Evolutionary conservation across 805 yeast genomes (phyloP).

Genomic region (Yarrowia sp.): DNA sequence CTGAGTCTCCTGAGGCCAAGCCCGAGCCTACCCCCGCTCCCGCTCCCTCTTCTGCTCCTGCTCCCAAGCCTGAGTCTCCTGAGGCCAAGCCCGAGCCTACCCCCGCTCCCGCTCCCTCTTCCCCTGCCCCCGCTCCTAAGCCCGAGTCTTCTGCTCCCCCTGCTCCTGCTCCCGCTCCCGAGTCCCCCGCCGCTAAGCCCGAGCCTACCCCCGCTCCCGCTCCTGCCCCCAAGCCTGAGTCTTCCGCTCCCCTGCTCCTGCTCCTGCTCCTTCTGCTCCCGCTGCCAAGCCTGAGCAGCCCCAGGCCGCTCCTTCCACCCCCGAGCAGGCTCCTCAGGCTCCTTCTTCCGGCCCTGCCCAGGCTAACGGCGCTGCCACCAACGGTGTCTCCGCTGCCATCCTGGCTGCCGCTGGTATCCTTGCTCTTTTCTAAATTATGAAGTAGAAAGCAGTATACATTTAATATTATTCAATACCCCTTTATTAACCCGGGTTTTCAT

Average conservation of each 20-base stretch:
- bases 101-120: conserved; percentile 10
- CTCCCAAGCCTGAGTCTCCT: conserved; percentile 29
- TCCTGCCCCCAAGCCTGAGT: conserved; percentile 7
- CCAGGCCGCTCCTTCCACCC: conserved; percentile 7
- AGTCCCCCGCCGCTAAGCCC: conserved; percentile 25
- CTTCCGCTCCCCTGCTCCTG: conserved; percentile 25
- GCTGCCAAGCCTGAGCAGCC: conserved; percentile 13
- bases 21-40: not conserved
- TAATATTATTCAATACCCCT: conserved; percentile 20
- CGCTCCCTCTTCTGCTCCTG: conserved; percentile 17
- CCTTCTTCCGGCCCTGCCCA: conserved; percentile 18
- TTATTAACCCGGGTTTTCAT: conserved; percentile 10
- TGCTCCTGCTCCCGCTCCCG: conserved; percentile 26
- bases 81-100: conserved; percentile 18
- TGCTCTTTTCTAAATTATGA: conserved; percentile 13
- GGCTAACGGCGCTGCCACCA: conserved; percentile 17
- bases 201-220: conserved; percentile 14
- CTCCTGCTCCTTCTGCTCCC: not conserved
- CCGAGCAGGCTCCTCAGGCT: conserved; percentile 22
- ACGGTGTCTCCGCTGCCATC: conserved; percentile 11
- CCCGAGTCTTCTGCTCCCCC: conserved; percentile 15
- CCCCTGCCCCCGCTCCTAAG: conserved; percentile 3
- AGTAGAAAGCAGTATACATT: conserved; percentile 8
- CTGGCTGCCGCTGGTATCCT: conserved; percentile 21
- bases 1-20: not conserved